These are phyloP conservation scores for Akanthomyces uredinophilus DNA, from an alignment of 2,329 filamentous ascomycete genomes.

Conservation along the genomic window DNA sequence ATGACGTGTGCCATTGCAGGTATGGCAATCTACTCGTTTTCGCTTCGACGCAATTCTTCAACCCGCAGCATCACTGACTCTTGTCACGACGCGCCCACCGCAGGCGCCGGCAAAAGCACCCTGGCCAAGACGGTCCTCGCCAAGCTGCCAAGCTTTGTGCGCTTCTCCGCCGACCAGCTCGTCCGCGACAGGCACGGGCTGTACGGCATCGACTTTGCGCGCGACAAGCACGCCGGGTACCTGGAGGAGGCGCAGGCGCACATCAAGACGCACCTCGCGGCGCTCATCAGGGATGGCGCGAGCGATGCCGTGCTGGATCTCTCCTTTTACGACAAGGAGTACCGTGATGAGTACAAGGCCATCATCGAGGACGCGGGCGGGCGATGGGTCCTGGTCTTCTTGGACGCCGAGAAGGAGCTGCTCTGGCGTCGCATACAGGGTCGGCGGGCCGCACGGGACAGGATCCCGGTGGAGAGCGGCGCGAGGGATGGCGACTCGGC, in stretches of 20 bases:
- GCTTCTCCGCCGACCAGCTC: slow-evolving; percentile 9
- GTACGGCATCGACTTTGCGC: slow-evolving; percentile 12
- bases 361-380: slow-evolving; percentile 23
- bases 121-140: slow-evolving; percentile 9
- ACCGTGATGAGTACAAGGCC: slow-evolving; percentile 26
- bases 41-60: no score
- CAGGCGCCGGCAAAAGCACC: slow-evolving; percentile 15
- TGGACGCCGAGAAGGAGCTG: slow-evolving; percentile 22
- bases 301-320: slow-evolving; percentile 28
- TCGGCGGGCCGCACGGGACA: slow-evolving; percentile 20
- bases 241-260: slow-evolving; percentile 8
- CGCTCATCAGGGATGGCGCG: slow-evolving; percentile 15
- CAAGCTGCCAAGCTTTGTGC: slow-evolving; percentile 4
- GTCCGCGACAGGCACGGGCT: slow-evolving; percentile 11
- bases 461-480: neutral
- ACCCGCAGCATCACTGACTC: no score
- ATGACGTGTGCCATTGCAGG: slow-evolving; percentile 15
- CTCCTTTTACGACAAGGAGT: slow-evolving; percentile 27
- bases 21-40: neutral
- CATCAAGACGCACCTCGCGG: slow-evolving; percentile 11
- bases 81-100: neutral
- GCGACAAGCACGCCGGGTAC: slow-evolving; percentile 4
- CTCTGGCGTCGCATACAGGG: slow-evolving; percentile 28
- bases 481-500: slow-evolving; percentile 12
- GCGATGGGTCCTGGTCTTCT: slow-evolving; percentile 27